Percentiles rank a stretch among this genome's conserved stretches.
phyloP scores from a whole-genome alignment of 495 filamentous ascomycete genomes.

The Podospora anserina region DNA sequence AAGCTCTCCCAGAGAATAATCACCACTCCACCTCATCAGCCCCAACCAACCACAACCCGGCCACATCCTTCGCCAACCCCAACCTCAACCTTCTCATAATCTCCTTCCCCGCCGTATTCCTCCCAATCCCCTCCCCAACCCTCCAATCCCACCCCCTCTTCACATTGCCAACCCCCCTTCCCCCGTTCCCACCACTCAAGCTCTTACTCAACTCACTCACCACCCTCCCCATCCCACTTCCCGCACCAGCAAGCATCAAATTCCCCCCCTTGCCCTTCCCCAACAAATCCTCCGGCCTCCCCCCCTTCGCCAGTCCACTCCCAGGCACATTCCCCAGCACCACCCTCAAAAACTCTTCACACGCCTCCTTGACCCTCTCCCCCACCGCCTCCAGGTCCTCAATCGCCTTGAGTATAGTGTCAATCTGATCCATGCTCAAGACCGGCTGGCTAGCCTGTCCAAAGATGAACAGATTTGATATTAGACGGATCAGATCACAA shows the following conservation, averaged over 20 bases:
- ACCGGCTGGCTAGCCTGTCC: slow-evolving; percentile 31
- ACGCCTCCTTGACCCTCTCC: slow-evolving; percentile 62
- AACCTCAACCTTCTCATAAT: slow-evolving; percentile 68
- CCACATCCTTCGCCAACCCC: slow-evolving; percentile 68
- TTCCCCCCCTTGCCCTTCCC: slow-evolving; percentile 59
- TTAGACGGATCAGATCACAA: slow-evolving; percentile 58
- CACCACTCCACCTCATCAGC: slow-evolving; percentile 42
- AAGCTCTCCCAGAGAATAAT: background rate
- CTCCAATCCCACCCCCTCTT: slow-evolving; percentile 88
- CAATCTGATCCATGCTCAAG: slow-evolving; percentile 63
- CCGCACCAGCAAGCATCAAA: slow-evolving; percentile 65
- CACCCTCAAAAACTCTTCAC: slow-evolving; percentile 65
- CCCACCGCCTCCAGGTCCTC: slow-evolving; percentile 80
- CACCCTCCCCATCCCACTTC: slow-evolving; percentile 47
- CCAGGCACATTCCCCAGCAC: slow-evolving; percentile 46
- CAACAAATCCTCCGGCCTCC: slow-evolving; percentile 60
- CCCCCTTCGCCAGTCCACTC: slow-evolving; percentile 36
- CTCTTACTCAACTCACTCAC: slow-evolving; percentile 59
- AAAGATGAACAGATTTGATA: slow-evolving; percentile 27
- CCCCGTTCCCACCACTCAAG: slow-evolving; percentile 28
- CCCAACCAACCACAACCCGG: slow-evolving; percentile 58
- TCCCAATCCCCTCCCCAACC: slow-evolving; percentile 50
- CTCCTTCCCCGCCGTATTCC: slow-evolving; percentile 58
- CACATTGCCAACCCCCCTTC: slow-evolving; percentile 33
- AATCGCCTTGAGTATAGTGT: slow-evolving; percentile 70